Conservation (phyloP, 2,329 filamentous ascomycete genomes). For the Fragosphaeria purpurea region DNA sequence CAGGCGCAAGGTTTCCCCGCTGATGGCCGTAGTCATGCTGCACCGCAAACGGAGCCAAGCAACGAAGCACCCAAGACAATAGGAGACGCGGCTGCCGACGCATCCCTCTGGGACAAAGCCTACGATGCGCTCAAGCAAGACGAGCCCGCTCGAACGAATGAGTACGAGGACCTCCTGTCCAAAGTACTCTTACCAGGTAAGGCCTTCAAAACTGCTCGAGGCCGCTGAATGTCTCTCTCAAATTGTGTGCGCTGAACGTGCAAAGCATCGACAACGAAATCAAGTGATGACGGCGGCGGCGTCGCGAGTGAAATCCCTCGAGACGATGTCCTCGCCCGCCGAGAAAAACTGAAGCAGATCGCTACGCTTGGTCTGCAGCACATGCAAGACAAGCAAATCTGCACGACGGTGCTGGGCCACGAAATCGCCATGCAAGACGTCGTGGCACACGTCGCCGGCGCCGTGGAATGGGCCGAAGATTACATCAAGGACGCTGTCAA, state of each 20-base stretch:
- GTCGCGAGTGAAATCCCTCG: not conserved
- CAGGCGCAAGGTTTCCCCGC: too few species aligned
- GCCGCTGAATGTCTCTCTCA: too few species aligned
- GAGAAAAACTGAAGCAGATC: not conserved
- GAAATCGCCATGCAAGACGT: conserved; percentile 4
- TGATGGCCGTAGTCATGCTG: too few species aligned
- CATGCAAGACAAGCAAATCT: conserved; percentile 3
- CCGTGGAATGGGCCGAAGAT: not conserved
- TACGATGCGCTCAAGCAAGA: conserved; percentile 6
- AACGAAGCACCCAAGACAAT: too few species aligned
- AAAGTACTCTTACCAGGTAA: not conserved
- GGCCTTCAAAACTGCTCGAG: not conserved
- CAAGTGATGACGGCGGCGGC: not conserved
- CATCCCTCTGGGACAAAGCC: conserved; percentile 5
- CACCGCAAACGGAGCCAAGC: too few species aligned
- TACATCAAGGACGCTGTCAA: conserved; percentile 1
- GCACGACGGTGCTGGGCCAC: not conserved
- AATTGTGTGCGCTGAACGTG: too few species aligned
- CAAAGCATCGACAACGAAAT: too few species aligned
- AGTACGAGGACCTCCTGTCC: conserved; percentile 3
- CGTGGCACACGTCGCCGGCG: not conserved
- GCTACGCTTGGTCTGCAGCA: conserved; percentile 2
- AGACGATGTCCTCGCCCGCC: not conserved
- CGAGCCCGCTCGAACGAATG: not conserved
- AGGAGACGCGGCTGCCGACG: too few species aligned